Percentiles rank a stretch among this genome's conserved stretches.
Evolutionary conservation across 1,139 yeast genomes (phyloP).

Genomic region (Protomyces gravidus): DNA sequence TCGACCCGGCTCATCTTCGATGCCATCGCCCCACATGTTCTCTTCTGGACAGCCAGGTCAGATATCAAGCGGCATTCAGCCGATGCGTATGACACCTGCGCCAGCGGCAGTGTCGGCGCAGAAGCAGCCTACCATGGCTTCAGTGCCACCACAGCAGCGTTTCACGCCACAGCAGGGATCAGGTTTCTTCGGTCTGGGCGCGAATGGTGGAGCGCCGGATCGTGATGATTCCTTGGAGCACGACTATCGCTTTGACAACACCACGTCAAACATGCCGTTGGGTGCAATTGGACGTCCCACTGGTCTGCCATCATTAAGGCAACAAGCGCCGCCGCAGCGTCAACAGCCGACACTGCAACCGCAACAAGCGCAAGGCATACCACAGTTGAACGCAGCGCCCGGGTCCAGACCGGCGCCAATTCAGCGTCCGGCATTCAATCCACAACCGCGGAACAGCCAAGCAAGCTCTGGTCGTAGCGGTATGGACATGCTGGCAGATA

Average conservation of each 20-base stretch:
- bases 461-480: slow-evolving; percentile 21
- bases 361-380: slow-evolving; percentile 21
- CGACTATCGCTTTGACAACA: slow-evolving; percentile 6
- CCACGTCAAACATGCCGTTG: background rate
- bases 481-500: slow-evolving; percentile 19
- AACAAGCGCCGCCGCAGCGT: slow-evolving; percentile 27
- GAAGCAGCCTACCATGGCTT: background rate
- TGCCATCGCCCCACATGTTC: background rate
- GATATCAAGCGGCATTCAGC: slow-evolving; percentile 9
- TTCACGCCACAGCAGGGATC: slow-evolving; percentile 17
- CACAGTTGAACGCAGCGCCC: background rate
- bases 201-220: slow-evolving; percentile 7
- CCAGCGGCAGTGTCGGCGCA: background rate
- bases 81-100: slow-evolving; percentile 13
- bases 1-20: background rate
- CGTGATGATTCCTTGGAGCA: slow-evolving; percentile 8
- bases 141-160: slow-evolving; percentile 16
- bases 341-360: slow-evolving; percentile 29
- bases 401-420: slow-evolving; percentile 34
- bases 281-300: slow-evolving; percentile 19
- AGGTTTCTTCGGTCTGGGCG: background rate
- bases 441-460: slow-evolving; percentile 14
- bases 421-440: slow-evolving; percentile 32
- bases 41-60: background rate
- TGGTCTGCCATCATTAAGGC: background rate